phyloP scores from a whole-genome alignment of 805 yeast genomes.

The Myxozyma melibiosi region DNA sequence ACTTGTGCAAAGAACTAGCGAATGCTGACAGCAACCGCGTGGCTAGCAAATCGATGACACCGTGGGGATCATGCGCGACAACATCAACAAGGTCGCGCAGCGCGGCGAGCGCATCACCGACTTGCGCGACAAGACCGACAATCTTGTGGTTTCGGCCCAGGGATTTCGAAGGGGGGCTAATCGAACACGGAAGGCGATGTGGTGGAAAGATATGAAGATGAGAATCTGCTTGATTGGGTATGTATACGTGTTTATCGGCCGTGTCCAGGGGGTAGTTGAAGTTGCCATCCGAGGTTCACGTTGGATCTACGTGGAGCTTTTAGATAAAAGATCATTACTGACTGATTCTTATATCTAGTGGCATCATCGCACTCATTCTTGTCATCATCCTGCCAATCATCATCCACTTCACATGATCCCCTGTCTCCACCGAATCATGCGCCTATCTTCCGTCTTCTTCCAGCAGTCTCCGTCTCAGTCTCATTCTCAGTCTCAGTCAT shows the following conservation, averaged over 20 bases:
- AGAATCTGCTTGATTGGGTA: slow-evolving; percentile 78
- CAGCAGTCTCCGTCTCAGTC: too few species aligned
- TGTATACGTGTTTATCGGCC: slow-evolving; percentile 3
- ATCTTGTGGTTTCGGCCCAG: slow-evolving; percentile 86
- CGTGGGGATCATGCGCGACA: slow-evolving; percentile 96
- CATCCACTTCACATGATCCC: slow-evolving; percentile 71
- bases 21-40: background rate
- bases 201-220: slow-evolving; percentile 99
- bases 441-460: too few species aligned
- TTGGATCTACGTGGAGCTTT: background rate
- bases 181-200: slow-evolving; percentile 96
- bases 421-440: too few species aligned
- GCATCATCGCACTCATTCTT: slow-evolving; percentile 74
- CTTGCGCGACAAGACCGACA: slow-evolving; percentile 90
- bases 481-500: too few species aligned
- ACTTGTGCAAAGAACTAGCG: too few species aligned
- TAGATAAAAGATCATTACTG: background rate
- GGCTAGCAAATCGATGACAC: slow-evolving; percentile 84
- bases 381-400: slow-evolving; percentile 92
- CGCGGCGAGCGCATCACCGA: slow-evolving; percentile 90
- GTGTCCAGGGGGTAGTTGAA: too few species aligned
- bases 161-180: slow-evolving; percentile 96
- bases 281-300: too few species aligned
- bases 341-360: slow-evolving; percentile 44
- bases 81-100: slow-evolving; percentile 92